phyloP scores from a whole-genome alignment of 805 yeast genomes.

The Metschnikowia dekortorum region DNA sequence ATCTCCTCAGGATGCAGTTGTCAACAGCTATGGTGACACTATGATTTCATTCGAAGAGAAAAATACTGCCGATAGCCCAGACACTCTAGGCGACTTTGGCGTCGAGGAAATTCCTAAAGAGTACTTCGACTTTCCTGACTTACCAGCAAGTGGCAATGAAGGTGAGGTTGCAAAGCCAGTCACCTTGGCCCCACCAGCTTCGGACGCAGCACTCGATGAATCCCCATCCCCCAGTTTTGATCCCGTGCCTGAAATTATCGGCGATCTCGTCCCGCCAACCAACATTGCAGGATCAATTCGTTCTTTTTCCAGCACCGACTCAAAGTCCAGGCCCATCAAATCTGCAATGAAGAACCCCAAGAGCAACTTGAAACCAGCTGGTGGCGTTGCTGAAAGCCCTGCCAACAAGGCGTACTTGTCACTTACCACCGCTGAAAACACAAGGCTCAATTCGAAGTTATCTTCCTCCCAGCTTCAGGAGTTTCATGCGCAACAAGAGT shows the following conservation, averaged over 20 bases:
- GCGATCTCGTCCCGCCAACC: conserved; percentile 13
- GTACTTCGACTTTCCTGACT: conserved; percentile 19
- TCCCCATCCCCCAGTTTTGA: conserved; percentile 23
- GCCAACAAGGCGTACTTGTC: conserved; percentile 65
- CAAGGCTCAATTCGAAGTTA: conserved; percentile 63
- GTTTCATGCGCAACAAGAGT: conserved; percentile 4
- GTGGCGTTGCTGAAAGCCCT: conserved; percentile 22
- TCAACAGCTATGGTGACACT: conserved; percentile 8
- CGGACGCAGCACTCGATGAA: neutral
- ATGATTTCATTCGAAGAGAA: conserved; percentile 6
- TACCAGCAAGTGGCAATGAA: conserved; percentile 16
- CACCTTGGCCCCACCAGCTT: neutral
- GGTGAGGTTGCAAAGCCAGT: neutral
- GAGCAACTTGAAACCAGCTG: conserved; percentile 17
- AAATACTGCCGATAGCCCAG: conserved; percentile 9
- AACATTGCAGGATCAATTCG: conserved; percentile 27
- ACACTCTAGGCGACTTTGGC: conserved; percentile 18
- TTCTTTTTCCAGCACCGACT: conserved; percentile 26
- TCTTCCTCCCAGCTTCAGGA: conserved; percentile 37
- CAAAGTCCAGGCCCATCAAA: conserved; percentile 27
- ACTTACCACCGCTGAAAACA: conserved; percentile 73
- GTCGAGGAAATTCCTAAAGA: conserved; percentile 22
- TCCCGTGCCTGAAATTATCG: conserved; percentile 26
- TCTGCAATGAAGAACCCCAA: conserved; percentile 47
- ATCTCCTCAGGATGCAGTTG: conserved; percentile 8